A percentile compares a stretch with the other conserved stretches of the same genome.
phyloP scores from a whole-genome alignment of 441 rosid genomes.

The Erodium chrysanthum region DNA sequence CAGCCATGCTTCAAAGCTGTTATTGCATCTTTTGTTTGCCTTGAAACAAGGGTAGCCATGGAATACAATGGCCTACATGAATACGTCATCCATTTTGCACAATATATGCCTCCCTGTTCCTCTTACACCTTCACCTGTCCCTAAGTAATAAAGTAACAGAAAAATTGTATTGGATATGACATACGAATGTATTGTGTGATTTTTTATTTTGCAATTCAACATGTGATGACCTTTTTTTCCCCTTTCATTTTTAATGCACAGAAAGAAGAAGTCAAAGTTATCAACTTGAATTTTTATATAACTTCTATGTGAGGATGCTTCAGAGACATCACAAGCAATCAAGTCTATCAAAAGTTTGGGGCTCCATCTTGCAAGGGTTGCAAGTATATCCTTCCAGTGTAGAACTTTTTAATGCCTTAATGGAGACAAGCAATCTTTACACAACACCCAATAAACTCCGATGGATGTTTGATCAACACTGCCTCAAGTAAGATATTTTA shows the following conservation, averaged over 20 bases:
- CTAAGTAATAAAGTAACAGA: background rate
- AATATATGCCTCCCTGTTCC: background rate
- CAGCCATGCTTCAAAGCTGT: background rate
- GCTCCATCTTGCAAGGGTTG: conserved; percentile 54
- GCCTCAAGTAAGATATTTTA: conserved; percentile 45
- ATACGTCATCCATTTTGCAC: background rate
- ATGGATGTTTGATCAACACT: conserved; percentile 55
- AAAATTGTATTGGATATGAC: background rate
- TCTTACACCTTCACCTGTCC: background rate
- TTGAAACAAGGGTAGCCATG: background rate
- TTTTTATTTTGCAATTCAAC: background rate
- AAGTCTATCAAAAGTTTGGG: conserved; percentile 57
- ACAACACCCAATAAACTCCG: conserved; percentile 76
- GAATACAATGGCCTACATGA: background rate
- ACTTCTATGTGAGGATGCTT: conserved; percentile 54
- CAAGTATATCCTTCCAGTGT: conserved; percentile 65
- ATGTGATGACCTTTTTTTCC: conserved; percentile 4
- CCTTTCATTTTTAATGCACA: conserved; percentile 25
- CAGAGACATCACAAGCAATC: conserved; percentile 51
- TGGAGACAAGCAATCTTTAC: conserved; percentile 58
- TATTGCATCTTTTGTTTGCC: background rate
- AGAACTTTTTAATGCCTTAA: conserved; percentile 47
- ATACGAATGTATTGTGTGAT: background rate
- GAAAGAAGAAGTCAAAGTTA: conserved; percentile 68
- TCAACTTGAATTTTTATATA: conserved; percentile 57